A percentile compares a stretch with the other conserved stretches of the same genome.
These are phyloP conservation scores for Clavaria fumosa DNA, from an alignment of 768 basidiomycete genomes.

Conservation along the genomic window DNA sequence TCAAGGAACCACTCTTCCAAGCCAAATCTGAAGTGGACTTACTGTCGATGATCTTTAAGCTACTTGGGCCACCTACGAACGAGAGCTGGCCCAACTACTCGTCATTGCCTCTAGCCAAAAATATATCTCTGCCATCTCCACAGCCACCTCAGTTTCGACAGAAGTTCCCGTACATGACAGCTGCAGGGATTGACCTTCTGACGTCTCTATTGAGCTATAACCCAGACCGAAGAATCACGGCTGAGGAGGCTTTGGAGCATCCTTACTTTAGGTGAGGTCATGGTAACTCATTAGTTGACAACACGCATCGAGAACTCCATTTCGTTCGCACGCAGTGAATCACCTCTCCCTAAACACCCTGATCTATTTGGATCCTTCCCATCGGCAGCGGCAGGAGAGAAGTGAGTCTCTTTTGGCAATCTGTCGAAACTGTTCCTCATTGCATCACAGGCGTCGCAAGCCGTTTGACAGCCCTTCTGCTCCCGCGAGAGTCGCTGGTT, in stretches of 20 bases:
- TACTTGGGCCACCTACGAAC: constrained; percentile 84
- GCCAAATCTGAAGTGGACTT: constrained; percentile 93
- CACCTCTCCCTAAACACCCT: constrained; percentile 90
- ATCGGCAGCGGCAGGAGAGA: constrained; percentile 91
- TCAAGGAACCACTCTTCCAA: constrained; percentile 94
- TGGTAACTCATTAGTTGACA: too few species aligned
- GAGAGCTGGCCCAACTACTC: constrained; percentile 78
- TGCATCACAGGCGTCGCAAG: constrained; percentile 62
- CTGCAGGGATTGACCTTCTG: constrained; percentile 73
- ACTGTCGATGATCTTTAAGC: constrained; percentile 84
- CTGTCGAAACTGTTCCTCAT: constrained; percentile 7
- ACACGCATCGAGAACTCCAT: constrained; percentile 15
- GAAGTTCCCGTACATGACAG: constrained; percentile 73
- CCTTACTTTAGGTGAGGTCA: constrained; percentile 94
- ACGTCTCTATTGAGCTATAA: constrained; percentile 78
- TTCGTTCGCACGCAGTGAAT: constrained; percentile 41
- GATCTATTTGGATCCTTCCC: constrained; percentile 94
- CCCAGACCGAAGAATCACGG: constrained; percentile 71
- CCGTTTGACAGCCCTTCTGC: constrained; percentile 71
- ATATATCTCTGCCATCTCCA: constrained; percentile 57
- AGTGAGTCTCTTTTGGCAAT: constrained; percentile 32
- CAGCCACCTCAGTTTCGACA: constrained; percentile 67
- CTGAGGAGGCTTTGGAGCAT: constrained; percentile 81
- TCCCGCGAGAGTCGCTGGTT: constrained; percentile 54
- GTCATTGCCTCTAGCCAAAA: constrained; percentile 66